Conservation (phyloP, 768 basidiomycete genomes). For the Candolleomyces efflorescens region DNA sequence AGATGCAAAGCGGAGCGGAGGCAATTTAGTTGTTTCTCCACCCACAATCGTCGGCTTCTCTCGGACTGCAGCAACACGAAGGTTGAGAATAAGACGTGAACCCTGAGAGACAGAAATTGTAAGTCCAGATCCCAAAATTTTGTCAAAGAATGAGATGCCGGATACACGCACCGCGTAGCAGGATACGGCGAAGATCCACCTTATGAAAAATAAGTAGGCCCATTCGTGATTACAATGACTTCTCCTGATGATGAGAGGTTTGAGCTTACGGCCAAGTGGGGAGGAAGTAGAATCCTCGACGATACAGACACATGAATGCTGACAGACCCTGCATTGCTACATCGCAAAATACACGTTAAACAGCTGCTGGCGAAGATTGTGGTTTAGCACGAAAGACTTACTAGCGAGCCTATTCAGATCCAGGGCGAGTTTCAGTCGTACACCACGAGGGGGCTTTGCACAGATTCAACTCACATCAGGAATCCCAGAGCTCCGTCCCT, state of each 20-base stretch:
- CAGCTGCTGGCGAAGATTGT: background rate
- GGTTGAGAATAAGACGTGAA: constrained; percentile 9
- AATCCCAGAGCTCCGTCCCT: background rate
- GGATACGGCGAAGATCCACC: background rate
- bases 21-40: background rate
- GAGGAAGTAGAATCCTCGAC: background rate
- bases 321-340: background rate
- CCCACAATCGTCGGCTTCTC: background rate
- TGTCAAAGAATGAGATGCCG: background rate
- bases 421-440: background rate
- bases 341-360: background rate
- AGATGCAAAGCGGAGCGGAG: background rate
- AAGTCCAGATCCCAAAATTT: background rate
- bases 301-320: background rate
- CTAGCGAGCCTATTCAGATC: background rate
- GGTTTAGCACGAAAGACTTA: background rate
- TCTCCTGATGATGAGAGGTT: background rate
- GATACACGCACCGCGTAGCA: background rate
- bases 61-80: background rate
- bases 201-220: no score
- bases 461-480: background rate
- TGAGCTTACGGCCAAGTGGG: background rate
- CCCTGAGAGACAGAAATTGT: background rate
- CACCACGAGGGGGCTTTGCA: background rate
- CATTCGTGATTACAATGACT: background rate